These are phyloP conservation scores for Fusarium odoratissimum DNA, from an alignment of 2,329 filamentous ascomycete species.

Conservation along the genomic window DNA sequence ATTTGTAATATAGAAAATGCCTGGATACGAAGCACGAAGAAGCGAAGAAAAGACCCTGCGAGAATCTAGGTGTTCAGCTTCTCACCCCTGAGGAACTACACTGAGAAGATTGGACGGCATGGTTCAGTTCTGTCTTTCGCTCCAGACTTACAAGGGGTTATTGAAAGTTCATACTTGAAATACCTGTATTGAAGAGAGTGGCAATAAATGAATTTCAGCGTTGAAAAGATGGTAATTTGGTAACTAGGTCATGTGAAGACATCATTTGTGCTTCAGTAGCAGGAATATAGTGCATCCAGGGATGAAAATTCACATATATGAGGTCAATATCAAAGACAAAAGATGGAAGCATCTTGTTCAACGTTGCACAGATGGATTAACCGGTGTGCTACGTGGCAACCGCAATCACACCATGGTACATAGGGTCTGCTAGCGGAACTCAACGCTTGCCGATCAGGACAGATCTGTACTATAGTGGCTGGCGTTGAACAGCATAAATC, in stretches of 20 bases:
- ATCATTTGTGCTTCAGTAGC: not conserved
- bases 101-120: not conserved
- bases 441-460: not conserved
- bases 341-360: not conserved
- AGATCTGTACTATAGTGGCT: not conserved
- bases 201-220: not conserved
- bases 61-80: not conserved
- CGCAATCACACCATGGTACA: not conserved
- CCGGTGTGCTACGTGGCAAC: not conserved
- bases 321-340: not conserved
- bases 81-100: not conserved
- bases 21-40: not conserved
- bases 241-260: not conserved
- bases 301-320: not conserved
- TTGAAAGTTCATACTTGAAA: not conserved
- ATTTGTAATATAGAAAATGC: not conserved
- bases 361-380: not conserved
- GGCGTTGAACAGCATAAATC: not conserved
- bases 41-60: not conserved
- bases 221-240: not conserved
- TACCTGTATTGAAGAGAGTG: not conserved
- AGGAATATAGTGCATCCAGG: not conserved
- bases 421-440: not conserved
- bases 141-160: not conserved
- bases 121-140: not conserved